These are phyloP conservation scores for Atalantia buxifolia DNA, from an alignment of 345 rosid species.

Conservation along the genomic window DNA sequence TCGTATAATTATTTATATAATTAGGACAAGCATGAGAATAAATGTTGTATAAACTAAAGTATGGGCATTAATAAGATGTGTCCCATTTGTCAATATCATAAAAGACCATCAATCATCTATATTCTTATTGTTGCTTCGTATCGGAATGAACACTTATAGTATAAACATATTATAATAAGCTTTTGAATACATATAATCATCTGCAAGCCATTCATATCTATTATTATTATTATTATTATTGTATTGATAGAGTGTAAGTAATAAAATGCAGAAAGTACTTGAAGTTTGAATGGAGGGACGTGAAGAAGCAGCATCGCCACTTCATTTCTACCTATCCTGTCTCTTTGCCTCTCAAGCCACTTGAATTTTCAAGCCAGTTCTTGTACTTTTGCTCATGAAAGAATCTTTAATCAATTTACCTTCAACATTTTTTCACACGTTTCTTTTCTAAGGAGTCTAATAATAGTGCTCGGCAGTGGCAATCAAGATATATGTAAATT, in stretches of 20 bases:
- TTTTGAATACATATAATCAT: no score
- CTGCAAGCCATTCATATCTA: no score
- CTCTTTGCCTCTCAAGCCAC: slow-evolving; percentile 9
- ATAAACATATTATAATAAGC: no score
- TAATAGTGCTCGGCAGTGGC: background rate
- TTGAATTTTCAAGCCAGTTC: background rate
- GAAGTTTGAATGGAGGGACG: background rate
- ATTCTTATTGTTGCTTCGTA: background rate
- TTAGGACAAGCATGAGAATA: slow-evolving; percentile 7
- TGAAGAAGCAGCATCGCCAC: background rate
- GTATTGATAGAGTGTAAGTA: background rate
- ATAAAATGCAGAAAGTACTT: background rate
- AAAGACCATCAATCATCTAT: background rate
- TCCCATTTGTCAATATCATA: background rate
- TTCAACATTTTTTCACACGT: background rate
- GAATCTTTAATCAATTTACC: background rate
- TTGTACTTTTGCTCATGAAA: background rate
- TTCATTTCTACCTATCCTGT: background rate
- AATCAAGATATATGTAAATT: background rate
- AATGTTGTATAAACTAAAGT: background rate
- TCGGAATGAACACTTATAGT: background rate
- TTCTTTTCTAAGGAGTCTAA: background rate
- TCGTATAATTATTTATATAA: background rate
- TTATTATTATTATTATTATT: no score
- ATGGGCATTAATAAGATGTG: background rate